Percentiles rank a stretch among this genome's conserved stretches.
Conservation (phyloP, 2,329 filamentous ascomycete species). For the Lojkania enalia region DNA sequence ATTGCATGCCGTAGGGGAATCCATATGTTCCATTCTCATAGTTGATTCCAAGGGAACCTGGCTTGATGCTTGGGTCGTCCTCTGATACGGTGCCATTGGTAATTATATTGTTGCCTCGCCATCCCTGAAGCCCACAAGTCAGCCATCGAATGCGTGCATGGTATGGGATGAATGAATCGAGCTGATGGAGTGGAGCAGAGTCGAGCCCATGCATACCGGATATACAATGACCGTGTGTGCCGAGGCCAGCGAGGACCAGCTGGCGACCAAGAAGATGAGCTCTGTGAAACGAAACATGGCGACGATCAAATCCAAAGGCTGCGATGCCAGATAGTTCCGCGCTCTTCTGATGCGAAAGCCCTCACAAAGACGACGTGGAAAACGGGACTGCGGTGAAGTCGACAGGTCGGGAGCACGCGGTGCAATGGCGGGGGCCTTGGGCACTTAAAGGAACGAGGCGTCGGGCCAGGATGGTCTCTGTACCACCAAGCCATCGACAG, state of each 20-base stretch:
- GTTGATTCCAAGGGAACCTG: conserved; percentile 51
- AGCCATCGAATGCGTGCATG: too few relatives aligned
- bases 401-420: conserved; percentile 21
- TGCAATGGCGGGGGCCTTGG: conserved; percentile 34
- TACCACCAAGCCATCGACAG: conserved; percentile 21
- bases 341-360: conserved; percentile 3
- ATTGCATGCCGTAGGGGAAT: conserved; percentile 90
- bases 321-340: conserved; percentile 2
- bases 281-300: conserved; percentile 41
- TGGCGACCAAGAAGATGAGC: conserved; percentile 36
- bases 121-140: too few relatives aligned
- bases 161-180: too few relatives aligned
- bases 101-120: conserved; percentile 82
- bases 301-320: too few relatives aligned
- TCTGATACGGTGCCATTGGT: conserved; percentile 65
- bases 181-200: too few relatives aligned
- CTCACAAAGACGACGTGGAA: not conserved
- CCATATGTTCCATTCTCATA: conserved; percentile 50
- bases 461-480: conserved; percentile 17
- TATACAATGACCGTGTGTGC: conserved; percentile 87
- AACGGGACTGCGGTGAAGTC: conserved; percentile 9
- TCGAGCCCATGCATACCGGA: too few relatives aligned
- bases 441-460: conserved; percentile 27
- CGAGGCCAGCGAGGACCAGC: conserved; percentile 51
- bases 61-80: conserved; percentile 39